These are phyloP conservation scores for Hypoxylon rubiginosum DNA, from an alignment of 2,329 filamentous ascomycete species.

Conservation along the genomic window DNA sequence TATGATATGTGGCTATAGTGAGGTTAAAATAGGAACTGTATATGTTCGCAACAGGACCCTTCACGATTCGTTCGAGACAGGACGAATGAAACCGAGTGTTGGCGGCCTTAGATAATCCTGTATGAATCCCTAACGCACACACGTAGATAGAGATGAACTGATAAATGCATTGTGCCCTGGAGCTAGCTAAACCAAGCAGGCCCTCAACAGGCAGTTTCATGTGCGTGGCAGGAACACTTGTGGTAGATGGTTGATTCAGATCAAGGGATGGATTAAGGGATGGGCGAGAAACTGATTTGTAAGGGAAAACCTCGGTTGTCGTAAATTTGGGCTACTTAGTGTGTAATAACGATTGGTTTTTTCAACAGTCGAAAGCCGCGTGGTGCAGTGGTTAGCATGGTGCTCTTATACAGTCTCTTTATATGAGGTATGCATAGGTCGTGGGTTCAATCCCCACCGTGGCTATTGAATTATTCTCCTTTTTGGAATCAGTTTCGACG, in stretches of 20 bases:
- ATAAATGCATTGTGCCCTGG: neutral
- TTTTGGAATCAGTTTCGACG: neutral
- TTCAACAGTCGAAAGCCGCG: neutral
- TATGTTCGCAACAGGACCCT: too few relatives aligned
- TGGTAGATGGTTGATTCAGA: neutral
- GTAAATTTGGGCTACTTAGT: neutral
- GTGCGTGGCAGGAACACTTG: neutral
- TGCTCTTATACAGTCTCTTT: slow-evolving; percentile 41
- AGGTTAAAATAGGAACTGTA: slow-evolving; percentile 2
- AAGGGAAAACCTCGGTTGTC: neutral
- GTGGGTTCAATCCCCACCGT: slow-evolving; percentile 41
- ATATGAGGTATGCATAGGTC: slow-evolving; percentile 41
- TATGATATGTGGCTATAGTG: slow-evolving; percentile 18
- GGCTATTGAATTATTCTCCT: slow-evolving; percentile 4
- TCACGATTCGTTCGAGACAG: neutral
- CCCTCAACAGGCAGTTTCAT: neutral
- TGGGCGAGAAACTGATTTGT: neutral
- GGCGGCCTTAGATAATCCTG: neutral
- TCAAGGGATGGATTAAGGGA: neutral
- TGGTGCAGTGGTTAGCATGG: slow-evolving; percentile 41
- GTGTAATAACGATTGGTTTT: neutral
- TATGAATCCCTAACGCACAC: too few relatives aligned
- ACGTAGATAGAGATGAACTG: neutral
- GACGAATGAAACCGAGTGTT: neutral
- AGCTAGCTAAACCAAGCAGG: neutral